phyloP scores from a whole-genome alignment of 345 rosid genomes.

The Kandelia obovata region DNA sequence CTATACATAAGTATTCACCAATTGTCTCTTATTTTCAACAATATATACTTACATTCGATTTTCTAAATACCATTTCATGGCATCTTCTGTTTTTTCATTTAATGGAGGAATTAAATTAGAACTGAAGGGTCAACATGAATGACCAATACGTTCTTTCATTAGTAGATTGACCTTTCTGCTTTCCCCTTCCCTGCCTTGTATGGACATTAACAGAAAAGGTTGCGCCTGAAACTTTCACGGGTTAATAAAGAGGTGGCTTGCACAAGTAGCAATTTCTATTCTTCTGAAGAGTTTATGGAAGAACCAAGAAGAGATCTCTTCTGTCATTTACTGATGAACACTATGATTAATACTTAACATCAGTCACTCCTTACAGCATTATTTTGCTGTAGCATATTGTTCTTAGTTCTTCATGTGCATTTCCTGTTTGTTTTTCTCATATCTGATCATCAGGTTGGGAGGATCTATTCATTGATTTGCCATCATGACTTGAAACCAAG shows the following conservation, averaged over 20 bases:
- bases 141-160: neutral
- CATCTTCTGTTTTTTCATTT: neutral
- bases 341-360: neutral
- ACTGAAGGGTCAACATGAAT: neutral
- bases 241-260: neutral
- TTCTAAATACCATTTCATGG: neutral
- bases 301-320: neutral
- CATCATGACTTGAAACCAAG: slow-evolving; percentile 53
- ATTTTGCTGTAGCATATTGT: neutral
- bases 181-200: too few relatives aligned
- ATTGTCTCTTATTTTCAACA: too few relatives aligned
- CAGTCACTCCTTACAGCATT: neutral
- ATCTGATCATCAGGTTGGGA: slow-evolving; percentile 51
- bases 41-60: too few relatives aligned
- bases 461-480: slow-evolving; percentile 54
- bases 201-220: neutral
- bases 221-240: too few relatives aligned
- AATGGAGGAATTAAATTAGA: neutral
- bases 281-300: neutral
- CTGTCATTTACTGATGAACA: neutral
- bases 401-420: neutral
- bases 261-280: neutral
- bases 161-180: neutral
- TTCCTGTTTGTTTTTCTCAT: neutral
- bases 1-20: too few relatives aligned